phyloP scores from a whole-genome alignment of 768 basidiomycete species.

The Leccinum fibrillosum region DNA sequence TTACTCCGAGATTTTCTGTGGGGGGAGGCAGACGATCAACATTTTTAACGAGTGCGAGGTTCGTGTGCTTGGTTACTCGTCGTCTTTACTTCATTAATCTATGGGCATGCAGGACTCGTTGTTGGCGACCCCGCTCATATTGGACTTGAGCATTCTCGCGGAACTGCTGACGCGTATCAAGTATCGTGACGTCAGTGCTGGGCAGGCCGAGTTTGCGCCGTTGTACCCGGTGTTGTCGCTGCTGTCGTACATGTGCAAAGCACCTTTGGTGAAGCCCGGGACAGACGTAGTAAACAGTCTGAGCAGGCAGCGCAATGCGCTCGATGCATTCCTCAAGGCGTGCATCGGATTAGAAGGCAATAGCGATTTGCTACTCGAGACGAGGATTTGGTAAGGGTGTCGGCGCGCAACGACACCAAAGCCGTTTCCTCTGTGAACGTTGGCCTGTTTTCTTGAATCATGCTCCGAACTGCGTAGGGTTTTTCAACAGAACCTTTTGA shows the following conservation, averaged over 20 bases:
- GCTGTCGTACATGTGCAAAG: constrained; percentile 93
- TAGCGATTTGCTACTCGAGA: constrained; percentile 82
- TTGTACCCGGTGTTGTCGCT: constrained; percentile 91
- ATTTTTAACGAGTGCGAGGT: constrained; percentile 99
- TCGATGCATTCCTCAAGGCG: constrained; percentile 92
- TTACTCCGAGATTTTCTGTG: constrained; percentile 97
- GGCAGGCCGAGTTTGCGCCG: constrained; percentile 65
- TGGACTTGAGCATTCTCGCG: constrained; percentile 89
- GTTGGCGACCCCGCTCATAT: constrained; percentile 91
- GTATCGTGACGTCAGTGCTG: constrained; percentile 61
- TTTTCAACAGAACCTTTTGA: background rate
- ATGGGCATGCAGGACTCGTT: constrained; percentile 69
- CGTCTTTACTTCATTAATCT: background rate
- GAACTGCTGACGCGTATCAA: constrained; percentile 92
- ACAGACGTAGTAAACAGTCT: constrained; percentile 94
- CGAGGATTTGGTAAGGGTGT: constrained; percentile 77
- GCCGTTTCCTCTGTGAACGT: background rate
- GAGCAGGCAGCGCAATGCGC: constrained; percentile 90
- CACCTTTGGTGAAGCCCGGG: constrained; percentile 92
- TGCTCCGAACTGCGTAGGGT: background rate
- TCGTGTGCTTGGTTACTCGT: constrained; percentile 11
- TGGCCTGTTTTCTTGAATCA: background rate
- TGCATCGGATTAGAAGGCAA: constrained; percentile 84
- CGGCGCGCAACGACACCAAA: background rate
- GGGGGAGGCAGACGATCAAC: constrained; percentile 90